Percentiles rank a stretch among this genome's conserved stretches.
Evolutionary conservation across 2,329 filamentous ascomycete species (phyloP).

Genomic region (Blumeria graminis): DNA sequence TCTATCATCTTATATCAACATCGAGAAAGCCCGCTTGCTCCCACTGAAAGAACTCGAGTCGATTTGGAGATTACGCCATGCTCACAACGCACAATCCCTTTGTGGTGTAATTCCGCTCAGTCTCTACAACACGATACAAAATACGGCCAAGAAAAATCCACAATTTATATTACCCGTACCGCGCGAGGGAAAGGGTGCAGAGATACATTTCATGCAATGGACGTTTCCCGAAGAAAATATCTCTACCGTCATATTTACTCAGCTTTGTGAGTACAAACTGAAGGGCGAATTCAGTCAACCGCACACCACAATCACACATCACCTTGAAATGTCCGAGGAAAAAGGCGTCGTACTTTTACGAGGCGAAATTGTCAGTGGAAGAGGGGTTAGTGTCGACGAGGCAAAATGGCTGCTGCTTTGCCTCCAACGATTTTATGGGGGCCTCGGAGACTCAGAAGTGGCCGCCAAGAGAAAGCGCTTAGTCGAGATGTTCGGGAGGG

Average conservation of each 20-base stretch:
- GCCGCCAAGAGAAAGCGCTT: constrained; percentile 41
- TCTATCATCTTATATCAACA: constrained; percentile 47
- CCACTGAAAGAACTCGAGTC: constrained; percentile 62
- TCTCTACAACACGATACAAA: constrained; percentile 51
- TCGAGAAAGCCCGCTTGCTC: constrained; percentile 50
- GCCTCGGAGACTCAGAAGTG: constrained; percentile 21
- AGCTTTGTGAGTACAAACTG: constrained; percentile 78
- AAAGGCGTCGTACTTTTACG: constrained; percentile 71
- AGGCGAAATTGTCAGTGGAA: constrained; percentile 50
- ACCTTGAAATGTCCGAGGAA: constrained; percentile 50
- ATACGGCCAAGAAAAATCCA: constrained; percentile 48
- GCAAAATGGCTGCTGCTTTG: constrained; percentile 83
- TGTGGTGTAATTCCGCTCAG: constrained; percentile 56
- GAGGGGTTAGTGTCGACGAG: constrained; percentile 55
- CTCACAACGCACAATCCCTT: constrained; percentile 46
- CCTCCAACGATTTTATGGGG: constrained; percentile 79
- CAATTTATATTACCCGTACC: constrained; percentile 81
- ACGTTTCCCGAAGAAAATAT: constrained; percentile 53
- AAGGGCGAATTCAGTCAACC: constrained; percentile 74
- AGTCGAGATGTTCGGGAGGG: constrained; percentile 58
- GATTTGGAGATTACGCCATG: constrained; percentile 77
- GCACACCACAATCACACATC: constrained; percentile 84
- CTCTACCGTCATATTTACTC: constrained; percentile 71
- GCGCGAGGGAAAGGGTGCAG: constrained; percentile 42
- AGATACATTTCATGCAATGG: constrained; percentile 95